These are phyloP conservation scores for Calonectria naviculata DNA, from an alignment of 2,329 filamentous ascomycete species.

Conservation along the genomic window DNA sequence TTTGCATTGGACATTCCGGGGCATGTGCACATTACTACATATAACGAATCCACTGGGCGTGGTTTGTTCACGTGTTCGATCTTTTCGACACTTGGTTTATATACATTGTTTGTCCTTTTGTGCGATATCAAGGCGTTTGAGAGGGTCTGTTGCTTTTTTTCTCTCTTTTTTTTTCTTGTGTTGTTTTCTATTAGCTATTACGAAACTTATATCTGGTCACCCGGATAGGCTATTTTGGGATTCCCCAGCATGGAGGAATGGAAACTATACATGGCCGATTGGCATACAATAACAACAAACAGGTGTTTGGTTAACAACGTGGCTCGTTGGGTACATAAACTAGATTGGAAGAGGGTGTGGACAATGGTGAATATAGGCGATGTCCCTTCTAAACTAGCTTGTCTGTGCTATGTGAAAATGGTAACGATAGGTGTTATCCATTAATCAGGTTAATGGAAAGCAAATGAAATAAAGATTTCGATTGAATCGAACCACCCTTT, in stretches of 20 bases:
- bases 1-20: constrained; percentile 25
- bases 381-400: constrained; percentile 27
- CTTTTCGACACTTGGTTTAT: constrained; percentile 25
- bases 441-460: not conserved
- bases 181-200: constrained; percentile 20
- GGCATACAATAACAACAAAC: constrained; percentile 16
- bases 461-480: not conserved
- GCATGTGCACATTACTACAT: constrained; percentile 17
- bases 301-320: constrained; percentile 27
- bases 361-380: constrained; percentile 34
- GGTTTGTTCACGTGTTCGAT: constrained; percentile 29
- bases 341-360: constrained; percentile 30
- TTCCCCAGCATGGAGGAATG: constrained; percentile 24
- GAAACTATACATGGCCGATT: constrained; percentile 22
- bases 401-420: constrained; percentile 22
- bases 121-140: constrained; percentile 32
- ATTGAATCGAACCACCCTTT: not conserved
- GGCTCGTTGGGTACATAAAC: constrained; percentile 33
- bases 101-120: constrained; percentile 24
- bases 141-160: constrained; percentile 18
- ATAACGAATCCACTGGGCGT: constrained; percentile 22
- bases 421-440: constrained; percentile 17
- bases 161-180: constrained; percentile 15
- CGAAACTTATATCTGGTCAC: constrained; percentile 3
- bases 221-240: constrained; percentile 10